phyloP scores from a whole-genome alignment of 331 rosid species.

The Malus hybrid region DNA sequence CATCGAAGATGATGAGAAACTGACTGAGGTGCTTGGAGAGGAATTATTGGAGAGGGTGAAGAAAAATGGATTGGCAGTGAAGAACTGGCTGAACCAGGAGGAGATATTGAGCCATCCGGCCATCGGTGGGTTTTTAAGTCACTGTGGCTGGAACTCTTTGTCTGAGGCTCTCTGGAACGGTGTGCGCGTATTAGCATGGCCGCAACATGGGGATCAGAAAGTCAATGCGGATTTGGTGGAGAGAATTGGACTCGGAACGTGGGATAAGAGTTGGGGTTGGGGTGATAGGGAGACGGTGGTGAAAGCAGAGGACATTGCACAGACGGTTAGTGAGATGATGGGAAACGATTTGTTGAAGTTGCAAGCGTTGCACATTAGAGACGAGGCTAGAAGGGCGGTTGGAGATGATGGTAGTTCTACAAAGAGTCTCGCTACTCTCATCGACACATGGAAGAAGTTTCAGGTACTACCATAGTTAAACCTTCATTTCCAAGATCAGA shows the following conservation, averaged over 20 bases:
- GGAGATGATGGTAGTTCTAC: slow-evolving; percentile 6
- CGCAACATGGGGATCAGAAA: slow-evolving; percentile 23
- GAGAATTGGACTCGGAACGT: slow-evolving; percentile 11
- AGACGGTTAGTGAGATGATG: slow-evolving; percentile 3
- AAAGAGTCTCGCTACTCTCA: slow-evolving; percentile 4
- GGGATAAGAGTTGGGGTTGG: slow-evolving; percentile 20
- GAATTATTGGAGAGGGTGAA: slow-evolving; percentile 7
- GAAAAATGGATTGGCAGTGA: slow-evolving; percentile 9
- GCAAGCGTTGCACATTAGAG: background rate
- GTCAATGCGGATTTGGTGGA: slow-evolving; percentile 18
- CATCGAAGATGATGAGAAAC: slow-evolving; percentile 1
- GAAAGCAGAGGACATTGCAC: slow-evolving; percentile 9
- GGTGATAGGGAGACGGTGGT: slow-evolving; percentile 2
- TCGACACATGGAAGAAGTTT: slow-evolving; percentile 7
- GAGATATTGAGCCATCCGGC: slow-evolving; percentile 19
- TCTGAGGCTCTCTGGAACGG: slow-evolving; percentile 24
- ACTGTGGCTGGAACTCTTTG: slow-evolving; percentile 21
- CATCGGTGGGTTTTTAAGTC: slow-evolving; percentile 13
- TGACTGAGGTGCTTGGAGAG: slow-evolving; percentile 4
- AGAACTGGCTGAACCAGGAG: slow-evolving; percentile 23
- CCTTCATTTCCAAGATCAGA: background rate
- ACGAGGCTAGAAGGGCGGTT: slow-evolving; percentile 11
- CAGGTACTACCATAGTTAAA: background rate
- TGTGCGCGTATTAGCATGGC: slow-evolving; percentile 15
- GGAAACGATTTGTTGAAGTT: background rate